A percentile compares a stretch with the other conserved stretches of the same genome.
Evolutionary conservation across 2,329 filamentous ascomycete genomes (phyloP).

Genomic region (Sclerotinia nivalis): DNA sequence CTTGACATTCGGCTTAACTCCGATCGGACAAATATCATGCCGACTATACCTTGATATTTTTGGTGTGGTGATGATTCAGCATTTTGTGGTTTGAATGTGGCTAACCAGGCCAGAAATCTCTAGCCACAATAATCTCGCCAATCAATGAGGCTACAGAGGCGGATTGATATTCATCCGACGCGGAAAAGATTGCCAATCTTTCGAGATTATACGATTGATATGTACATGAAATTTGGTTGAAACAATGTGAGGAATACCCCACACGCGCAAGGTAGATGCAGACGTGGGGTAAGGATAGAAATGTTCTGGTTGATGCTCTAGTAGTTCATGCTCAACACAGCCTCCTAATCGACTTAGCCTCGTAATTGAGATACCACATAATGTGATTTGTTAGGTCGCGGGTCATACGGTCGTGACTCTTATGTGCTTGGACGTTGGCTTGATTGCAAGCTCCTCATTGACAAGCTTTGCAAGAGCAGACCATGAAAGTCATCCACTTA

Average conservation of each 20-base stretch:
- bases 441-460: neutral
- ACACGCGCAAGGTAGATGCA: neutral
- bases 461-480: neutral
- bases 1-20: too few species aligned
- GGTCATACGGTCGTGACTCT: neutral
- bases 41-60: too few species aligned
- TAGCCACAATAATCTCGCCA: too few species aligned
- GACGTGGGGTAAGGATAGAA: neutral
- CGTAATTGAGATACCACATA: neutral
- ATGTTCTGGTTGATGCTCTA: neutral
- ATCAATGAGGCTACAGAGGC: too few species aligned
- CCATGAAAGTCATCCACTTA: neutral
- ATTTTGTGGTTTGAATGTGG: too few species aligned
- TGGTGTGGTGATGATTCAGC: too few species aligned
- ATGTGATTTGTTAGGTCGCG: neutral
- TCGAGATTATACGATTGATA: too few species aligned
- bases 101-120: too few species aligned
- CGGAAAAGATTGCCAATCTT: too few species aligned
- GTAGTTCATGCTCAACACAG: neutral
- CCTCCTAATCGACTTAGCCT: neutral
- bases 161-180: too few species aligned
- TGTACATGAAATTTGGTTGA: neutral
- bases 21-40: too few species aligned
- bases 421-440: neutral
- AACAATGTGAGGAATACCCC: constrained; percentile 1